Percentiles rank a stretch among this genome's conserved stretches.
Conservation (phyloP, 2,329 filamentous ascomycete genomes). For the Fusarium longipes region DNA sequence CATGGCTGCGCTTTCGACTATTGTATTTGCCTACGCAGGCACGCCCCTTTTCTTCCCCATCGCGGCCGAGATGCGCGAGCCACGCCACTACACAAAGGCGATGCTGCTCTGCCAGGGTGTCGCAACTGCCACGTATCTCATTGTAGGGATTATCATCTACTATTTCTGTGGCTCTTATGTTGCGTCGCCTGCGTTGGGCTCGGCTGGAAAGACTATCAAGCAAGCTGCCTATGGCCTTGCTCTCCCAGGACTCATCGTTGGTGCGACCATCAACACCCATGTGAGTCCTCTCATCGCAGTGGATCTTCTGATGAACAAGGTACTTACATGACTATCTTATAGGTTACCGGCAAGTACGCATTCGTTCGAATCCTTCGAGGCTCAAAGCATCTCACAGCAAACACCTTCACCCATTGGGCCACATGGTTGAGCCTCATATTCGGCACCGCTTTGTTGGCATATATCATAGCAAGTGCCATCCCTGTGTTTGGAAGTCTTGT, state of each 20-base stretch:
- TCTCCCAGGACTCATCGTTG: conserved; percentile 45
- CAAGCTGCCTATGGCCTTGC: conserved; percentile 56
- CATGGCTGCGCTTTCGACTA: conserved; percentile 46
- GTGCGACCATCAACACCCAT: conserved; percentile 42
- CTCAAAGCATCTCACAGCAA: conserved; percentile 46
- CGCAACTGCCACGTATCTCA: conserved; percentile 48
- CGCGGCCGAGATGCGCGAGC: conserved; percentile 50
- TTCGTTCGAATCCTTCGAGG: conserved; percentile 40
- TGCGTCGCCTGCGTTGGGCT: conserved; percentile 59
- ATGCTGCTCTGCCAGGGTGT: conserved; percentile 43
- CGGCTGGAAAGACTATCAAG: conserved; percentile 55
- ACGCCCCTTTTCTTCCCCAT: conserved; percentile 50
- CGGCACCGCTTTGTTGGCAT: conserved; percentile 39
- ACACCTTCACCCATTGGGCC: conserved; percentile 46
- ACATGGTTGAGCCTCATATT: conserved; percentile 48
- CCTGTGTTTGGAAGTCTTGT: conserved; percentile 43
- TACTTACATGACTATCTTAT: not conserved
- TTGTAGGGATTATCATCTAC: conserved; percentile 55
- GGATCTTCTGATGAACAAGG: not conserved
- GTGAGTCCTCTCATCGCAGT: conserved; percentile 24
- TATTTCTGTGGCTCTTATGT: conserved; percentile 59
- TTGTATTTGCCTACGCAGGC: conserved; percentile 53
- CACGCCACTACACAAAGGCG: conserved; percentile 30
- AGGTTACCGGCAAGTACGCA: conserved; percentile 26
- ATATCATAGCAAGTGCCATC: conserved; percentile 40